Evolutionary conservation across 164 flowering plant genomes (phyloP), one percentile per base, ranked within the genome.

Genomic region (Piper betle): DNA sequence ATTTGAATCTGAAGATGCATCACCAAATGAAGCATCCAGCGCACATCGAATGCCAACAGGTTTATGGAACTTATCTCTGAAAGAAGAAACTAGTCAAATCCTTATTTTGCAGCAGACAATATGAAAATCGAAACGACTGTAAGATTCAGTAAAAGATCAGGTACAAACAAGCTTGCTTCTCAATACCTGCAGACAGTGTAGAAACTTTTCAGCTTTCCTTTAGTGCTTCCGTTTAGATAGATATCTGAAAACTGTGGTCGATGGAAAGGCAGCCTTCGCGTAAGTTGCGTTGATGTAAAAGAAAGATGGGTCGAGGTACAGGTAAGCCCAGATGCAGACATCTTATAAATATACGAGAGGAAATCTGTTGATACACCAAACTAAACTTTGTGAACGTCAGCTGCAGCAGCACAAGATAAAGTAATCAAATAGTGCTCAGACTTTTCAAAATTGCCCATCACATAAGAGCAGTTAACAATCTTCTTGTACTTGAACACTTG

Each of bases 11-110:
- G 75, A 73, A 15, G 81, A 42, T 63, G 75, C 61, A 74, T 81
- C 88, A 68, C 88, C 90, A 69, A 65, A 82, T 10, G 96, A 84
- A 70, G 97, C 87, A 69, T 76, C 91, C 84, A 81, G 82, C 17
- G 96, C 83, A 77, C 85, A 80, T 65, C 60, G 77, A 63, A 80
- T 63, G 63, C 61, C 59, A 54, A 58, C 64, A 37, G 55, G 54
- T 57, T 67, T 59, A 20, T 52, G 62, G 54, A 53, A 57, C 20
- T 54, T 59, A 37, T 53, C 59, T 59, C 66, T 69, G 60, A 50
- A 60, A 16, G 54, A 60, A 68, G 59, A 56, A 48, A 60, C 48
- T 58, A 16, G 59, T 70, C 73, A 70, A 57, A 57, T 62, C 53
- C 55, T 68, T 67, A 81, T 75, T 72, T 41, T 48, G 62, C 58